A percentile compares a stretch with the other conserved stretches of the same genome.
Evolutionary conservation across 441 rosid genomes (phyloP).

Genomic region (Erodium moschatum): DNA sequence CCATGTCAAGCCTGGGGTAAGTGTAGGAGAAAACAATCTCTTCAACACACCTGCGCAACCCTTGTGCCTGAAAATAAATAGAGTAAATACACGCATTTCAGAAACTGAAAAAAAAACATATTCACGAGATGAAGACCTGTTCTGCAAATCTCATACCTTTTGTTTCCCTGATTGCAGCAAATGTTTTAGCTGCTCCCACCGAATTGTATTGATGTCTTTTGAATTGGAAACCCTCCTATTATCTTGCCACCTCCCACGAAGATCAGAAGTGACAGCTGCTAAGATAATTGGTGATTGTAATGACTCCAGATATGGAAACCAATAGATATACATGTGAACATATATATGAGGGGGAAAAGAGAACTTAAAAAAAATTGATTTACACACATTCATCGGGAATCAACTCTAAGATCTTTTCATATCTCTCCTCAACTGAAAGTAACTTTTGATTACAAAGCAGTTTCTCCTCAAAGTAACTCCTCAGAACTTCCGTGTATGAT

Average conservation of each 20-base stretch:
- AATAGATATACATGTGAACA: slow-evolving; percentile 8
- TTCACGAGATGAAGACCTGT: slow-evolving; percentile 14
- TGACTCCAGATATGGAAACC: slow-evolving; percentile 12
- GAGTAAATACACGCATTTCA: neutral
- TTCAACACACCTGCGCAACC: slow-evolving; percentile 66
- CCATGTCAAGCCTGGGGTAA: slow-evolving; percentile 91
- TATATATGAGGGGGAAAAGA: neutral
- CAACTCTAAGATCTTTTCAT: slow-evolving; percentile 78
- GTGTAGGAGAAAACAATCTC: slow-evolving; percentile 78
- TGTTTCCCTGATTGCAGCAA: slow-evolving; percentile 57
- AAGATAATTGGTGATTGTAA: slow-evolving; percentile 7
- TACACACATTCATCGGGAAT: slow-evolving; percentile 68
- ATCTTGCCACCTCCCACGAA: slow-evolving; percentile 76
- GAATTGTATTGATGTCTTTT: slow-evolving; percentile 52
- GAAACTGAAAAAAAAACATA: slow-evolving; percentile 4
- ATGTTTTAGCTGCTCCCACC: slow-evolving; percentile 79
- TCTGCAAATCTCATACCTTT: slow-evolving; percentile 38
- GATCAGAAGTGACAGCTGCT: slow-evolving; percentile 71
- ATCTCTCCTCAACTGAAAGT: slow-evolving; percentile 66
- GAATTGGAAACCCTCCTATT: slow-evolving; percentile 42
- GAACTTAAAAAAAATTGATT: neutral
- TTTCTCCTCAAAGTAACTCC: slow-evolving; percentile 59
- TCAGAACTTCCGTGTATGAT: slow-evolving; percentile 67
- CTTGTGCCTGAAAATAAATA: slow-evolving; percentile 39
- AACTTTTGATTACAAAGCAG: slow-evolving; percentile 55